Conservation (phyloP, 192 early-diverging fungal genomes). For the Mortierella alpina region DNA sequence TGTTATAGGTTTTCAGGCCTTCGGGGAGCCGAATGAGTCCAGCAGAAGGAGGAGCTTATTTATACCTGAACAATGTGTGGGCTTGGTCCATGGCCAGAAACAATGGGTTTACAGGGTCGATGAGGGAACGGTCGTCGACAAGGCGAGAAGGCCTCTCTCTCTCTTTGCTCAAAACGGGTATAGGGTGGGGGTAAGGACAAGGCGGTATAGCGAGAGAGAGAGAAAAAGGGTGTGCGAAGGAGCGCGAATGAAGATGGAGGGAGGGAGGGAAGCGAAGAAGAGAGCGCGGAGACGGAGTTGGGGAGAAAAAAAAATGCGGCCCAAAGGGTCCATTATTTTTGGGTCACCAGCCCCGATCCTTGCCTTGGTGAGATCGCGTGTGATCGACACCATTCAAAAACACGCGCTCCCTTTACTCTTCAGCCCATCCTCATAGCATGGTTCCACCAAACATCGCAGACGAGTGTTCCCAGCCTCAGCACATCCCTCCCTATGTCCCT, state of each 20-base stretch:
- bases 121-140: too few species aligned
- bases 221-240: background rate
- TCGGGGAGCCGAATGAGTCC: background rate
- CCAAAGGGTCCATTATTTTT: background rate
- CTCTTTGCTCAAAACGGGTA: too few species aligned
- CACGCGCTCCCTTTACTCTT: too few species aligned
- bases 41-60: background rate
- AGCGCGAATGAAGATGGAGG: background rate
- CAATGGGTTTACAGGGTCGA: background rate
- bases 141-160: too few species aligned
- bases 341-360: too few species aligned
- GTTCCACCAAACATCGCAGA: too few species aligned
- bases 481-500: too few species aligned
- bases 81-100: slow-evolving; percentile 12
- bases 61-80: slow-evolving; percentile 22
- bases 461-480: too few species aligned
- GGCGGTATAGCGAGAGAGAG: background rate
- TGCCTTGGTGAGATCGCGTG: too few species aligned
- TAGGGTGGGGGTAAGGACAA: too few species aligned
- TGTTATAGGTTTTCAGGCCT: background rate
- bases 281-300: background rate
- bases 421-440: too few species aligned
- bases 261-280: background rate
- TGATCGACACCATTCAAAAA: too few species aligned
- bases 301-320: background rate